A percentile compares a stretch with the other conserved stretches of the same genome.
Evolutionary conservation across 768 basidiomycete genomes (phyloP).

Genomic region (Strobilomyces confusus): DNA sequence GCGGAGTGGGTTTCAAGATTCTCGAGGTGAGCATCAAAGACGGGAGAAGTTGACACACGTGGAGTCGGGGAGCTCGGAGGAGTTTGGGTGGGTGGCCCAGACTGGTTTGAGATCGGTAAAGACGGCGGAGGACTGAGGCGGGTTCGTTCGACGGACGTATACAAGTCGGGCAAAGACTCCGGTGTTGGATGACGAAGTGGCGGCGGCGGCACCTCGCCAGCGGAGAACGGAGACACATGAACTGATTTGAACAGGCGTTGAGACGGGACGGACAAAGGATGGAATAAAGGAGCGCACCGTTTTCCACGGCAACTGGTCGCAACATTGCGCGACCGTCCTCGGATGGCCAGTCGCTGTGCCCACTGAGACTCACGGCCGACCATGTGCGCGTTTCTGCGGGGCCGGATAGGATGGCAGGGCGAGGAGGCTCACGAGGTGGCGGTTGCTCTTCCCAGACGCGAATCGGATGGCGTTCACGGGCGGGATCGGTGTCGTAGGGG

Average conservation of each 20-base stretch:
- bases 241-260: constrained; percentile 4
- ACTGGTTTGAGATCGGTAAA: not conserved
- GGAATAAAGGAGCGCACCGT: constrained; percentile 6
- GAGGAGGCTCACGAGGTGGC: constrained; percentile 1
- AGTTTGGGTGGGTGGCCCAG: constrained; percentile 1
- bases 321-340: not conserved
- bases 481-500: not conserved
- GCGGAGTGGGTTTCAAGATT: not conserved
- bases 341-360: not conserved
- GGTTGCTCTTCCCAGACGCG: constrained; percentile 28
- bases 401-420: not conserved
- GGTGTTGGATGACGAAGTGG: not conserved
- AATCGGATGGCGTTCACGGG: constrained; percentile 19
- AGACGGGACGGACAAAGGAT: constrained; percentile 4
- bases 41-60: constrained; percentile 4
- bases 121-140: not conserved
- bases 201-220: not conserved
- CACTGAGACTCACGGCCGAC: not conserved
- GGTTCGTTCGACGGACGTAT: not conserved
- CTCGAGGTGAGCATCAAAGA: constrained; percentile 1
- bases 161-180: not conserved
- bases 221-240: not conserved
- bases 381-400: not conserved
- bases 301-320: constrained; percentile 1
- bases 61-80: not conserved